Conservation (phyloP, 768 basidiomycete species). For the Lactarius hengduanensis region DNA sequence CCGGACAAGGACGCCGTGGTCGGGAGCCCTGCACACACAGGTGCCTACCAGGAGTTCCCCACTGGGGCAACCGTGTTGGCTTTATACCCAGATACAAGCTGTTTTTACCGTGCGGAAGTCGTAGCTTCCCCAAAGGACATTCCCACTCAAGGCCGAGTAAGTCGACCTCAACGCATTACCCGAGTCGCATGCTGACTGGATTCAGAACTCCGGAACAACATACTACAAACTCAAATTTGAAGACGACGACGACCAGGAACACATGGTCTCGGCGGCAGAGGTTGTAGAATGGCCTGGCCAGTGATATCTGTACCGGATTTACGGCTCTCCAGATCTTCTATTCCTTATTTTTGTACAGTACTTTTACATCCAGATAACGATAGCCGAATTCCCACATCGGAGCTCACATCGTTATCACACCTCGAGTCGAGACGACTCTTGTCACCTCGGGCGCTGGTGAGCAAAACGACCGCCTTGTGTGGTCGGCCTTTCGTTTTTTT, state of each 20-base stretch:
- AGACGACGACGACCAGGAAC: slow-evolving; percentile 84
- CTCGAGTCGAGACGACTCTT: not conserved
- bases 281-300: slow-evolving; percentile 78
- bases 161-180: slow-evolving; percentile 30
- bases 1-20: slow-evolving; percentile 65
- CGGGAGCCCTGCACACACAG: slow-evolving; percentile 61
- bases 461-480: not conserved
- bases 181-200: slow-evolving; percentile 32
- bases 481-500: not conserved
- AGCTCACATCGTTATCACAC: not conserved
- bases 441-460: not conserved
- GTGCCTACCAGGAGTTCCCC: slow-evolving; percentile 69
- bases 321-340: not conserved
- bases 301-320: slow-evolving; percentile 11
- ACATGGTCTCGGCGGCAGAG: slow-evolving; percentile 70
- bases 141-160: slow-evolving; percentile 40
- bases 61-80: slow-evolving; percentile 77
- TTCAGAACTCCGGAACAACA: slow-evolving; percentile 35
- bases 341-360: slow-evolving; percentile 4
- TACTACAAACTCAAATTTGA: slow-evolving; percentile 86
- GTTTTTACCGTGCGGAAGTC: slow-evolving; percentile 87
- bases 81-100: slow-evolving; percentile 88
- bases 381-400: slow-evolving; percentile 7
- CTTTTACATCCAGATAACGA: slow-evolving; percentile 8
- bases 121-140: slow-evolving; percentile 59